Percentiles rank a stretch among this genome's conserved stretches.
Evolutionary conservation across 805 yeast genomes (phyloP).

Genomic region (Starmerella potacharoeniae): DNA sequence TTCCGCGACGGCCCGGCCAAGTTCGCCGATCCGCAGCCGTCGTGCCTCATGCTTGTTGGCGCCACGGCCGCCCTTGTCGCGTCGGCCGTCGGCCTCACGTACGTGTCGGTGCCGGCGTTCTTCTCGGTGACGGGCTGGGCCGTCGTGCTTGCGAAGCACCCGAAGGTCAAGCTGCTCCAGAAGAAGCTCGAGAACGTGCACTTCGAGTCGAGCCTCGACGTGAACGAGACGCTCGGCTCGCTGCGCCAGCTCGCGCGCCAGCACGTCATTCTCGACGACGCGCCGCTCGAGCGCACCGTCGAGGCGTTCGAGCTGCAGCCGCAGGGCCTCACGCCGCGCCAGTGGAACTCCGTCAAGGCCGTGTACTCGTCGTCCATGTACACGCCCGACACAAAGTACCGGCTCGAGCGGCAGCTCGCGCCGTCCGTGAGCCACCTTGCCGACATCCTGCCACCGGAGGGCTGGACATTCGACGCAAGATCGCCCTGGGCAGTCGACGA

Average conservation of each 20-base stretch:
- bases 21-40: constrained; percentile 54
- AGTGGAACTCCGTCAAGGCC: constrained; percentile 45
- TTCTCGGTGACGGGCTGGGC: constrained; percentile 52
- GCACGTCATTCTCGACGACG: constrained; percentile 51
- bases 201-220: constrained; percentile 14
- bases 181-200: constrained; percentile 21
- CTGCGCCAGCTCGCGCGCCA: constrained; percentile 22
- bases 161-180: constrained; percentile 33
- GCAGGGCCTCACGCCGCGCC: constrained; percentile 46
- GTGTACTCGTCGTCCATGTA: constrained; percentile 47
- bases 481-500: constrained; percentile 57
- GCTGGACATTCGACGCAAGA: constrained; percentile 58
- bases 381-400: constrained; percentile 36
- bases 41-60: constrained; percentile 47
- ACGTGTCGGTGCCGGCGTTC: constrained; percentile 48
- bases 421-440: constrained; percentile 46
- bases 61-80: constrained; percentile 29
- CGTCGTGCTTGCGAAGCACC: constrained; percentile 45
- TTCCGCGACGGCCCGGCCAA: constrained; percentile 54
- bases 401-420: constrained; percentile 47
- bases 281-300: constrained; percentile 48
- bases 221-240: not conserved
- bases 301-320: constrained; percentile 69
- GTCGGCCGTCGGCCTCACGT: constrained; percentile 28
- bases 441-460: constrained; percentile 53